phyloP scores from a whole-genome alignment of 305 asterid species.

The Fraxinus nigra region DNA sequence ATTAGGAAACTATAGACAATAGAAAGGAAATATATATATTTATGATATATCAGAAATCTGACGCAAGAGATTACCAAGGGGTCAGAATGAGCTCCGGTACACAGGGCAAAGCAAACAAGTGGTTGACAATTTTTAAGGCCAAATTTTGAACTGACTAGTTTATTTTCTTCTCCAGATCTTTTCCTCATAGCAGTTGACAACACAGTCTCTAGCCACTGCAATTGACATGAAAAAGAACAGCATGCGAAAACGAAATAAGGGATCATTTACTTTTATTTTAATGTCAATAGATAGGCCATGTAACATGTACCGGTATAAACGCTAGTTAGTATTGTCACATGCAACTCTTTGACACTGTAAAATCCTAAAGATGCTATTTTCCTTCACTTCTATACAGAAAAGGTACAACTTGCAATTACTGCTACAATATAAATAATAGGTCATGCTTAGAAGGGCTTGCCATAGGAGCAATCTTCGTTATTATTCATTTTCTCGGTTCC shows the following conservation, averaged over 20 bases:
- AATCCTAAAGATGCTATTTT: neutral
- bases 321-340: neutral
- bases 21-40: neutral
- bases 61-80: conserved; percentile 43
- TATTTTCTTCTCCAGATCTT: conserved; percentile 52
- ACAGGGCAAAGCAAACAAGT: conserved; percentile 56
- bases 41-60: neutral
- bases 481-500: neutral
- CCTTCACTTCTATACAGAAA: neutral
- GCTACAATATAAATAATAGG: neutral
- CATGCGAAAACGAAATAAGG: neutral
- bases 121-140: conserved; percentile 43
- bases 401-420: neutral
- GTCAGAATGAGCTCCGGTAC: conserved; percentile 59
- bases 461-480: neutral
- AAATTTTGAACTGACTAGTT: conserved; percentile 40
- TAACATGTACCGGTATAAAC: neutral
- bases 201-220: conserved; percentile 58
- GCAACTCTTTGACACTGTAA: neutral
- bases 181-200: conserved; percentile 56
- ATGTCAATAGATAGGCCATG: neutral
- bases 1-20: neutral
- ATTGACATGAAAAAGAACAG: neutral
- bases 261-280: neutral
- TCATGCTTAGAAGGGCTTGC: neutral